phyloP scores from a whole-genome alignment of 306 rosid genomes.

The Cyclanthera cordifolia region DNA sequence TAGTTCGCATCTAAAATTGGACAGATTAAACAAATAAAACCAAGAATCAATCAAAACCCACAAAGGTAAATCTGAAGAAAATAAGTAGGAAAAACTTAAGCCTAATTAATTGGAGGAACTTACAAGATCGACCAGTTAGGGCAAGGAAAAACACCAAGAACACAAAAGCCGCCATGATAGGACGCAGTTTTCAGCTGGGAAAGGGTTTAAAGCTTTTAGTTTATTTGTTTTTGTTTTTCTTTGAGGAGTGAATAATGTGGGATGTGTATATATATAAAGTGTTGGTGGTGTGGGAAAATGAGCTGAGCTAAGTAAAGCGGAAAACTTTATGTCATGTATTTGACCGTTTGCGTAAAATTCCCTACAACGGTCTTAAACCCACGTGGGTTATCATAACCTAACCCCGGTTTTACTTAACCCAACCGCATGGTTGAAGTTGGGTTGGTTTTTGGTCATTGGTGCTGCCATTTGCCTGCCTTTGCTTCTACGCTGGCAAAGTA shows the following conservation, averaged over 20 bases:
- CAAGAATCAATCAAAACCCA: neutral
- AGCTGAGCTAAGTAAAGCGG: constrained; percentile 15
- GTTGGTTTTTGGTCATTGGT: neutral
- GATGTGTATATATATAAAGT: neutral
- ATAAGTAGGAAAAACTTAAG: no score
- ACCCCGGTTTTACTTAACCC: constrained; percentile 17
- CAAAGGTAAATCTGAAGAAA: neutral
- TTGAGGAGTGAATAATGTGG: neutral
- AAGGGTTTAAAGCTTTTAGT: neutral
- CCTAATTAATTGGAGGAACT: no score
- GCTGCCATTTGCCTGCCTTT: no score
- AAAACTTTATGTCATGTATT: constrained; percentile 18
- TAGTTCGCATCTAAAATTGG: constrained; percentile 46
- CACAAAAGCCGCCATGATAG: constrained; percentile 30
- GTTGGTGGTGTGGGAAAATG: constrained; percentile 22
- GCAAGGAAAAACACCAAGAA: constrained; percentile 35
- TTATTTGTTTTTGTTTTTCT: neutral
- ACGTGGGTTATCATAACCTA: constrained; percentile 18
- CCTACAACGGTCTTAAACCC: constrained; percentile 65
- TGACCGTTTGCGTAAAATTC: neutral
- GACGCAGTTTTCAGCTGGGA: neutral
- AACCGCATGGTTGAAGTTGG: constrained; percentile 7
- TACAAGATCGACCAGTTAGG: constrained; percentile 44
- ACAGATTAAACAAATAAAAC: no score
- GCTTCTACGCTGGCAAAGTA: constrained; percentile 29